Evolutionary conservation across 495 filamentous ascomycete genomes (phyloP).

Genomic region (Penicillium flavigenum): DNA sequence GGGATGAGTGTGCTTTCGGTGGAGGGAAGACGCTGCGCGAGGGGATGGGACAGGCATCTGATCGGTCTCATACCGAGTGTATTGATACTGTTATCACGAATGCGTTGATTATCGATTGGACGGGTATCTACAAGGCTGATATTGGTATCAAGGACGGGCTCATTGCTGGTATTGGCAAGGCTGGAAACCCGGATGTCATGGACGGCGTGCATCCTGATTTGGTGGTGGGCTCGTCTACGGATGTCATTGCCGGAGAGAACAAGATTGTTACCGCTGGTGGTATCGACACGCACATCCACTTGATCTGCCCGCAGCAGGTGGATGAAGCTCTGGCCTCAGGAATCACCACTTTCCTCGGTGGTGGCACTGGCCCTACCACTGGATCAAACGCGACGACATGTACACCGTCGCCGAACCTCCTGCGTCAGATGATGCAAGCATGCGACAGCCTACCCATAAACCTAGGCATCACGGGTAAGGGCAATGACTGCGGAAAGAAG

Average conservation of each 20-base stretch:
- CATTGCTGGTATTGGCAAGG: constrained; percentile 92
- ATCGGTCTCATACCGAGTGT: constrained; percentile 64
- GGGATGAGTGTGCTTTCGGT: constrained; percentile 94
- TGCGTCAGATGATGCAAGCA: constrained; percentile 91
- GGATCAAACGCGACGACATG: constrained; percentile 95
- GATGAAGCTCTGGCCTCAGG: constrained; percentile 83
- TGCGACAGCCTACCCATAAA: constrained; percentile 86
- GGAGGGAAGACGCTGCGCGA: constrained; percentile 93
- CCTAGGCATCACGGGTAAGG: constrained; percentile 92
- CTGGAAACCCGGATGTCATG: constrained; percentile 97
- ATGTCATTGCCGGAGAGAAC: constrained; percentile 93
- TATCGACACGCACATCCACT: constrained; percentile 91
- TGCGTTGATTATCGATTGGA: constrained; percentile 87
- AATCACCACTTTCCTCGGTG: constrained; percentile 89
- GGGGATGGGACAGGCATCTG: constrained; percentile 93
- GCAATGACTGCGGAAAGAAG: constrained; percentile 74
- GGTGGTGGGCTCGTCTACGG: constrained; percentile 86
- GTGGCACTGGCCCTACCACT: constrained; percentile 94
- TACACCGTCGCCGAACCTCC: constrained; percentile 80
- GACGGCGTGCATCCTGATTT: constrained; percentile 75
- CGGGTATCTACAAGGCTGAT: constrained; percentile 94
- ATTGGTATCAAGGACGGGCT: constrained; percentile 89
- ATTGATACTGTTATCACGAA: constrained; percentile 91
- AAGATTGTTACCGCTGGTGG: constrained; percentile 93
- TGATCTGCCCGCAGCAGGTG: constrained; percentile 95